Evolutionary conservation across 768 basidiomycete genomes (phyloP), one percentile per base, ranked within the genome.

Genomic region (Coprinopsis marcescibilis): DNA sequence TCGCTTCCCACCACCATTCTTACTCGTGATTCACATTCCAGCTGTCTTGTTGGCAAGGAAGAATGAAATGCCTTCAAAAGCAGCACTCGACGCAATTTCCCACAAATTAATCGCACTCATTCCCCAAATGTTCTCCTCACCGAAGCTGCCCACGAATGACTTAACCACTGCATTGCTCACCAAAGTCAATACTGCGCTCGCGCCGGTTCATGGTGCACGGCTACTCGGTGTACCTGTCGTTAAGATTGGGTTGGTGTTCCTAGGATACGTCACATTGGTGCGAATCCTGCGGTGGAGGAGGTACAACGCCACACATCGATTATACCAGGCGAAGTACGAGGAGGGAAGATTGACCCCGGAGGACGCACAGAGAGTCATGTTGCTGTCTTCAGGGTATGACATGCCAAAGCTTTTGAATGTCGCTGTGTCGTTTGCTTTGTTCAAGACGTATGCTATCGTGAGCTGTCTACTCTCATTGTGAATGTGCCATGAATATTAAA

Each of bases 391-490:
- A 3, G 45, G 57, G 12, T 76, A 68, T 46, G 76, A 78, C 51
- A 74, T 76, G 71, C 74, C 75, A 3, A 43, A 53, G 13, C 45
- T 78, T 2, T 37, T 69, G 45, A 62, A 64, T 39, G 68, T 69
- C 51, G 55, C 73, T 0, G 37, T 72, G 25, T 60, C 71, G 1
- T 74, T 78, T 55, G 77, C 76, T 2, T 53, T 78, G 49, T 77
- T 77, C 65, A 77, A 76, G 59, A 77, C 76, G 2, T 77, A 73
- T 55, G 71, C 54, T 1, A 66, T 75, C 46, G 75, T 76, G 48
- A 51, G 71, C 64, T n/a, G n/a, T 34, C 11, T 2, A 34, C 24
- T 10, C 6, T n/a, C 6, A 10, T 42, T 46, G 12, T 41, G n/a
- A n/a, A n/a, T n/a, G n/a, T 26, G 38, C 7, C 15, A 24, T 46